These are phyloP conservation scores for Fusarium solani-melongenae DNA, from an alignment of 2,329 filamentous ascomycete genomes.

Conservation along the genomic window DNA sequence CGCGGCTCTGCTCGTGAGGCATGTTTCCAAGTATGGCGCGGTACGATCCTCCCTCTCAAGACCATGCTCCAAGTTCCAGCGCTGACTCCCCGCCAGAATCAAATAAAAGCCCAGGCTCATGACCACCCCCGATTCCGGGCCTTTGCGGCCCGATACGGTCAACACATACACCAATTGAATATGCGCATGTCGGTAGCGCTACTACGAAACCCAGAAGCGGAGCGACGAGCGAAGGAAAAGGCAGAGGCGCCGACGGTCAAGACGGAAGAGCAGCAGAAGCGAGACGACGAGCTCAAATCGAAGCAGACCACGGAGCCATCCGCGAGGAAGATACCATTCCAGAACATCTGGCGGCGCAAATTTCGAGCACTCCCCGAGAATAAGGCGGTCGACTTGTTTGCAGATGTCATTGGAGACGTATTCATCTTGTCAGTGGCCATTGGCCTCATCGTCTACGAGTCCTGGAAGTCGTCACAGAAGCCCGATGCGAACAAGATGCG, in stretches of 20 bases:
- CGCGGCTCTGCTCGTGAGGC: conserved; percentile 70
- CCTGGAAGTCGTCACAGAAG: conserved; percentile 68
- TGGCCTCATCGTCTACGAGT: conserved; percentile 70
- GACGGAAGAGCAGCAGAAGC: conserved; percentile 69
- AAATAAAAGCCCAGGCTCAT: conserved; percentile 73
- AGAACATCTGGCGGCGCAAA: conserved; percentile 70
- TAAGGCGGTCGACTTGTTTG: conserved; percentile 75
- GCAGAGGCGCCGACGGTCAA: conserved; percentile 73
- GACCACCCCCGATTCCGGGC: conserved; percentile 70
- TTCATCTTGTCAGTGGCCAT: conserved; percentile 72
- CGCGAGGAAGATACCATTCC: conserved; percentile 48
- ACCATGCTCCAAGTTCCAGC: not conserved
- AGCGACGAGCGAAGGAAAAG: conserved; percentile 69
- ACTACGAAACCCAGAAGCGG: conserved; percentile 67
- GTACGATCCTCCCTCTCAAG: conserved; percentile 56
- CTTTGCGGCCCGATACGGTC: conserved; percentile 71
- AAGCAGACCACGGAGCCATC: conserved; percentile 46
- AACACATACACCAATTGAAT: conserved; percentile 73
- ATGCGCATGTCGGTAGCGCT: conserved; percentile 72
- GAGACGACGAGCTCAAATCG: conserved; percentile 61
- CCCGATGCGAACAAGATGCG: conserved; percentile 67
- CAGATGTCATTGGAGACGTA: conserved; percentile 71
- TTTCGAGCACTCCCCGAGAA: conserved; percentile 72
- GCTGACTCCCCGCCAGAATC: conserved; percentile 61
- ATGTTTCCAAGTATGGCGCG: conserved; percentile 76